Evolutionary conservation across 2,329 filamentous ascomycete genomes (phyloP).

Genomic region (Helminthosporium solani): DNA sequence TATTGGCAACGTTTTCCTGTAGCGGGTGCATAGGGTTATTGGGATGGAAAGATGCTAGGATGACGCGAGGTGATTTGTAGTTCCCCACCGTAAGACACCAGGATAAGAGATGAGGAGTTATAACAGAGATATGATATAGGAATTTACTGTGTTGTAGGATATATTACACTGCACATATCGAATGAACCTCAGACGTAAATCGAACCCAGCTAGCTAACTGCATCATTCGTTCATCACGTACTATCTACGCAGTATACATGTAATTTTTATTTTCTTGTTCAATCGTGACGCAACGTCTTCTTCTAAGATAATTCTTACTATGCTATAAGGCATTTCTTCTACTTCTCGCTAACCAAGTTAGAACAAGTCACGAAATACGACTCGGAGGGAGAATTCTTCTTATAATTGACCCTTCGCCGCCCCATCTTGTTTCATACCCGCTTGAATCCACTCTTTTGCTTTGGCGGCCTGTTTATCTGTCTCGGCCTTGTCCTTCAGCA

Average conservation of each 20-base stretch:
- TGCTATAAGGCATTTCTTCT: too few species aligned
- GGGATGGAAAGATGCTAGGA: too few species aligned
- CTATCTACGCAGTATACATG: background rate
- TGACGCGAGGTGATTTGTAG: too few species aligned
- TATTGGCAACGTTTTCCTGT: too few species aligned
- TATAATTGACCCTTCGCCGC: slow-evolving; percentile 30
- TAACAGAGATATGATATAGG: background rate
- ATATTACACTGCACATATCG: background rate
- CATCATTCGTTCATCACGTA: too few species aligned
- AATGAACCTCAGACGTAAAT: background rate
- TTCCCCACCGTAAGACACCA: background rate
- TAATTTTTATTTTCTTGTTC: background rate
- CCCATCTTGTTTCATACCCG: slow-evolving; percentile 66
- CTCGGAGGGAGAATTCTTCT: slow-evolving; percentile 12
- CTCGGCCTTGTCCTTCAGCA: slow-evolving; percentile 58
- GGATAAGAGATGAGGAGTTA: background rate
- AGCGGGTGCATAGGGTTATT: too few species aligned
- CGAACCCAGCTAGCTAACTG: background rate
- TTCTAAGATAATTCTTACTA: background rate
- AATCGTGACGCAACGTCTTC: background rate
- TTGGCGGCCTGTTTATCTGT: slow-evolving; percentile 57
- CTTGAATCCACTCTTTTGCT: slow-evolving; percentile 64
- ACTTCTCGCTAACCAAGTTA: too few species aligned
- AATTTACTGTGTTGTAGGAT: background rate
- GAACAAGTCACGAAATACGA: too few species aligned